These are phyloP conservation scores for Microbotryum silenes-acaulis DNA, from an alignment of 1,284 basidiomycete genomes.

Conservation along the genomic window DNA sequence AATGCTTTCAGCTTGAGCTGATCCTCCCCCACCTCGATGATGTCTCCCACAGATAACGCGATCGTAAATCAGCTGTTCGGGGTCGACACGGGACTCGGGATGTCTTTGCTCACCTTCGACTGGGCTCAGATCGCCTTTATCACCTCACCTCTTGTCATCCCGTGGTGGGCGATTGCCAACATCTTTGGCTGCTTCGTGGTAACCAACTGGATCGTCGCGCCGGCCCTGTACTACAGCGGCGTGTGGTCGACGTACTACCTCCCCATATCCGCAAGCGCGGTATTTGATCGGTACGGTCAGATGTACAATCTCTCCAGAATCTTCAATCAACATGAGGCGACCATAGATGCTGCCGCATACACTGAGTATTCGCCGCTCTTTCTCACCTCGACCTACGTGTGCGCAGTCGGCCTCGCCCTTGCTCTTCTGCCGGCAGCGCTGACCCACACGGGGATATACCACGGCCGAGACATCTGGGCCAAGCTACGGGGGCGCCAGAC, in stretches of 20 bases:
- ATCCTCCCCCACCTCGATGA: not conserved
- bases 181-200: slow-evolving; percentile 77
- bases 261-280: slow-evolving; percentile 65
- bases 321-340: slow-evolving; percentile 52
- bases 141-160: slow-evolving; percentile 80
- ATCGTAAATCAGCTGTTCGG: slow-evolving; percentile 91
- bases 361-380: slow-evolving; percentile 79
- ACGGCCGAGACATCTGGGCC: slow-evolving; percentile 67
- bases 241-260: slow-evolving; percentile 61
- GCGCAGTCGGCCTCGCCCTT: slow-evolving; percentile 85
- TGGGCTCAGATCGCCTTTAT: slow-evolving; percentile 89
- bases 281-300: slow-evolving; percentile 74
- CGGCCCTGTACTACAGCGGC: slow-evolving; percentile 85
- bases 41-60: slow-evolving; percentile 50
- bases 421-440: slow-evolving; percentile 74
- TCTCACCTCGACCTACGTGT: slow-evolving; percentile 75
- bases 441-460: slow-evolving; percentile 80
- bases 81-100: slow-evolving; percentile 59
- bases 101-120: slow-evolving; percentile 87
- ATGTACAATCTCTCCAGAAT: slow-evolving; percentile 69
- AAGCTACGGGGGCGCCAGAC: slow-evolving; percentile 63
- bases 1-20: too few species aligned
- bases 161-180: slow-evolving; percentile 97
- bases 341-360: slow-evolving; percentile 71
- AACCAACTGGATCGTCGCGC: slow-evolving; percentile 85